Percentiles rank a stretch among this genome's conserved stretches.
These are phyloP conservation scores for Mycoemilia scoparia DNA, from an alignment of 192 early-diverging fungal species.

Conservation along the genomic window DNA sequence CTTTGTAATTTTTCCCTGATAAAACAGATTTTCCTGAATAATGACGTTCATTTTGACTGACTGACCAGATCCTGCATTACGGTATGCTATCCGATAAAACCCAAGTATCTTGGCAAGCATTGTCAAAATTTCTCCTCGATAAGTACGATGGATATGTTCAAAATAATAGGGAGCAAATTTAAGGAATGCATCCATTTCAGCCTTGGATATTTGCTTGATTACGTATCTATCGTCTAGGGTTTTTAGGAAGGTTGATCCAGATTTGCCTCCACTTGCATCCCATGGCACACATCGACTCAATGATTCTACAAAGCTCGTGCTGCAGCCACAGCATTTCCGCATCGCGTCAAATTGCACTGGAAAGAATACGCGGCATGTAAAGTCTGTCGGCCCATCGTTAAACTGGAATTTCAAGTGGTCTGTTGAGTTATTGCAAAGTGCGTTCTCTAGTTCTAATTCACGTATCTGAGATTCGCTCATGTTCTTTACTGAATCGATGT, in stretches of 20 bases:
- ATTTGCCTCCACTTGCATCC: constrained; percentile 75
- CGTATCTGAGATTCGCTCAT: no score
- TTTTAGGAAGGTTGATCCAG: constrained; percentile 77
- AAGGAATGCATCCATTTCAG: constrained; percentile 72
- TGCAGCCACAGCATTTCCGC: constrained; percentile 65
- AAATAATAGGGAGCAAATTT: constrained; percentile 88
- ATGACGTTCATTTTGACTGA: constrained; percentile 74
- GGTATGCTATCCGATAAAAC: constrained; percentile 78
- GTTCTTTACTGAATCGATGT: no score
- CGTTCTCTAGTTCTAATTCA: no score
- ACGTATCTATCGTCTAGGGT: constrained; percentile 82
- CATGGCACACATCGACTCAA: constrained; percentile 74
- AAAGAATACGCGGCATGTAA: constrained; percentile 82
- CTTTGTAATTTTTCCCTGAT: constrained; percentile 48
- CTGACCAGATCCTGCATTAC: constrained; percentile 66
- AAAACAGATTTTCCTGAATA: constrained; percentile 94
- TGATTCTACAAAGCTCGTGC: constrained; percentile 67
- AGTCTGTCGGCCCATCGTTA: constrained; percentile 50
- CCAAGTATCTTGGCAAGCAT: constrained; percentile 81
- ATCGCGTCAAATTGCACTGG: constrained; percentile 85
- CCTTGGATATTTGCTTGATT: constrained; percentile 71
- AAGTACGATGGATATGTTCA: constrained; percentile 39
- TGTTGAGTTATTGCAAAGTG: background rate
- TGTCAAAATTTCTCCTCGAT: constrained; percentile 40
- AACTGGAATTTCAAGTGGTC: constrained; percentile 33